phyloP scores from a whole-genome alignment of 1,139 yeast species.

The Debaryomyces udenii region DNA sequence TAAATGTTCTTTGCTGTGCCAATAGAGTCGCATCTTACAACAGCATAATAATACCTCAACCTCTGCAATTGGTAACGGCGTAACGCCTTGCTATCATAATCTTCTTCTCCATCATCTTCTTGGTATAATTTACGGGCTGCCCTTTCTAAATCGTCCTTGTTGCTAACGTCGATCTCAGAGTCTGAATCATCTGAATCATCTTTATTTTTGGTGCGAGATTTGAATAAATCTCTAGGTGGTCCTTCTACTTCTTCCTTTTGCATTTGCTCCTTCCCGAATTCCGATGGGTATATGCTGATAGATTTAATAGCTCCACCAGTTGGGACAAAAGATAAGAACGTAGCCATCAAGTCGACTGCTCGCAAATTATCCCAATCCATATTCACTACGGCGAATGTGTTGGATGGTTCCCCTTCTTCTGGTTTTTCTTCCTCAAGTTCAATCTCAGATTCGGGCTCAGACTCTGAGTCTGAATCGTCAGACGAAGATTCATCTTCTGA shows the following conservation, averaged over 20 bases:
- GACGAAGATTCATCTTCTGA: conserved; percentile 24
- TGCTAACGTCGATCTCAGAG: conserved; percentile 47
- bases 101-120: conserved; percentile 72
- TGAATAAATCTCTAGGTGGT: conserved; percentile 85
- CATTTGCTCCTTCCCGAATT: conserved; percentile 92
- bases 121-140: conserved; percentile 71
- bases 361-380: conserved; percentile 96
- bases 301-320: conserved; percentile 67
- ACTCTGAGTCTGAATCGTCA: conserved; percentile 30
- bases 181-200: conserved; percentile 46
- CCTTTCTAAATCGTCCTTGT: conserved; percentile 44
- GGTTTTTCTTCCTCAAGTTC: conserved; percentile 63
- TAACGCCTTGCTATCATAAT: conserved; percentile 68
- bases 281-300: conserved; percentile 86
- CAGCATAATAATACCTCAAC: conserved; percentile 87
- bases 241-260: conserved; percentile 89
- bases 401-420: conserved; percentile 84
- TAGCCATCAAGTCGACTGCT: conserved; percentile 86
- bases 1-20: conserved; percentile 76
- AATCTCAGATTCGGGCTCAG: conserved; percentile 53
- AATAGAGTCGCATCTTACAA: conserved; percentile 80
- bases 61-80: conserved; percentile 87
- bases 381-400: conserved; percentile 86
- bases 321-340: conserved; percentile 87
- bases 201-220: conserved; percentile 34